Evolutionary conservation across 148 eudicot genomes (phyloP).

Genomic region (Euryodendron excelsum): DNA sequence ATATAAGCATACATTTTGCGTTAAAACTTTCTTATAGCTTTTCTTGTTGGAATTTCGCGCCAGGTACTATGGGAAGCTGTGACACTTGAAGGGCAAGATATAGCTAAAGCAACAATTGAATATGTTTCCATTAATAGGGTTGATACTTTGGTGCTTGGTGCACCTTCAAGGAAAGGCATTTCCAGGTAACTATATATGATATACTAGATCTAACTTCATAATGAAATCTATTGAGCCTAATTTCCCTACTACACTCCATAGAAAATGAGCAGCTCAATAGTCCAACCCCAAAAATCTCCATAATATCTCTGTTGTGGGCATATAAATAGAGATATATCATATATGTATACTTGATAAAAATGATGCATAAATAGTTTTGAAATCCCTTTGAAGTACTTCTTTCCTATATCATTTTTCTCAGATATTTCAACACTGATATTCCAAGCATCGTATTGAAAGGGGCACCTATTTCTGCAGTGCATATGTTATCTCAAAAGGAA

Average conservation of each 20-base stretch:
- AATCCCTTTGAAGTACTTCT: neutral
- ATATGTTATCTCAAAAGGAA: constrained; percentile 19
- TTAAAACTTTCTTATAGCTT: neutral
- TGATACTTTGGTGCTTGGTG: constrained; percentile 18
- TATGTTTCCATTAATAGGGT: constrained; percentile 14
- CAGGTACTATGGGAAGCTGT: constrained; percentile 16
- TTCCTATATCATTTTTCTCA: neutral
- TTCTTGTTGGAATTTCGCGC: neutral
- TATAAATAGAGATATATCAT: no score
- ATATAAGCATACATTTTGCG: neutral
- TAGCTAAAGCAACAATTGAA: constrained; percentile 11
- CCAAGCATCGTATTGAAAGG: constrained; percentile 19
- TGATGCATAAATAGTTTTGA: neutral
- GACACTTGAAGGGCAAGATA: constrained; percentile 15
- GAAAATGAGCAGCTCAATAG: no score
- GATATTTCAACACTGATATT: constrained; percentile 20
- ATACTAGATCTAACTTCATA: neutral
- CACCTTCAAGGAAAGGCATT: constrained; percentile 15
- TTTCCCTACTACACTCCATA: no score
- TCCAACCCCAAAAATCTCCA: no score
- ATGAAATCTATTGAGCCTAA: neutral
- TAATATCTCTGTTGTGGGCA: no score
- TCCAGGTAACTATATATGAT: neutral
- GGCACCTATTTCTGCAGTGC: constrained; percentile 25
- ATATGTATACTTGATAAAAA: no score